These are phyloP conservation scores for Blumeriella jaapii DNA, from an alignment of 2,329 filamentous ascomycete genomes.

Conservation along the genomic window DNA sequence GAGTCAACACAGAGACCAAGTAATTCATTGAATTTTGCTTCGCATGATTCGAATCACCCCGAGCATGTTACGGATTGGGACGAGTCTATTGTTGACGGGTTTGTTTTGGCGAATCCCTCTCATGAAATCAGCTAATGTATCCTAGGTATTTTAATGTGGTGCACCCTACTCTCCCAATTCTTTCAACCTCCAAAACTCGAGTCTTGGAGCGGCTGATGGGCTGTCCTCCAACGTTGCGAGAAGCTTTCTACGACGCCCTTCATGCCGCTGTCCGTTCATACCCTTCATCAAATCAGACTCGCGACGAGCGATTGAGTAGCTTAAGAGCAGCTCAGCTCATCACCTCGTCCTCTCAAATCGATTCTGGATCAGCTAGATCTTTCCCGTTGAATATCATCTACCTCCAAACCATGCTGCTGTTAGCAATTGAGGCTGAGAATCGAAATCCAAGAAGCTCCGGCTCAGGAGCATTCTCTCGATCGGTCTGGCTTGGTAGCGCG, in stretches of 20 bases:
- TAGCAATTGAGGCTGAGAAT: conserved; percentile 32
- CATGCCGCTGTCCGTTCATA: conserved; percentile 47
- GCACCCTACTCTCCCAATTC: conserved; percentile 55
- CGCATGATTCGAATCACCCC: conserved; percentile 14
- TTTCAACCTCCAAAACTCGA: conserved; percentile 45
- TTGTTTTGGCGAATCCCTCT: conserved; percentile 11
- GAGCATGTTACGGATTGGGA: conserved; percentile 32
- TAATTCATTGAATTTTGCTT: conserved; percentile 21
- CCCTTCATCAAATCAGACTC: conserved; percentile 26
- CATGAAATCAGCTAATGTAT: conserved; percentile 14
- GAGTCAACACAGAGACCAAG: conserved; percentile 18
- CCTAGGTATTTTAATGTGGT: conserved; percentile 50
- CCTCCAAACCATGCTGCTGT: conserved; percentile 54
- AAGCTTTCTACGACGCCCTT: conserved; percentile 54
- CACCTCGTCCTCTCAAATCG: conserved; percentile 33
- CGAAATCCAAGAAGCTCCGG: conserved; percentile 31
- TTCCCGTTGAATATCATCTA: conserved; percentile 39
- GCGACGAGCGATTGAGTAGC: conserved; percentile 27
- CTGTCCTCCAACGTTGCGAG: conserved; percentile 44
- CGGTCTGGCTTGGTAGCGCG: conserved; percentile 50
- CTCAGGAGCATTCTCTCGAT: conserved; percentile 31
- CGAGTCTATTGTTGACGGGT: conserved; percentile 33
- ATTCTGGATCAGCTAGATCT: conserved; percentile 31
- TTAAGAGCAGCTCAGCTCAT: conserved; percentile 34
- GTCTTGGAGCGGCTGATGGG: conserved; percentile 44